Evolutionary conservation across 2,329 filamentous ascomycete species (phyloP), one percentile per base, ranked within the genome.

Genomic region (Leptodontidium sp.): DNA sequence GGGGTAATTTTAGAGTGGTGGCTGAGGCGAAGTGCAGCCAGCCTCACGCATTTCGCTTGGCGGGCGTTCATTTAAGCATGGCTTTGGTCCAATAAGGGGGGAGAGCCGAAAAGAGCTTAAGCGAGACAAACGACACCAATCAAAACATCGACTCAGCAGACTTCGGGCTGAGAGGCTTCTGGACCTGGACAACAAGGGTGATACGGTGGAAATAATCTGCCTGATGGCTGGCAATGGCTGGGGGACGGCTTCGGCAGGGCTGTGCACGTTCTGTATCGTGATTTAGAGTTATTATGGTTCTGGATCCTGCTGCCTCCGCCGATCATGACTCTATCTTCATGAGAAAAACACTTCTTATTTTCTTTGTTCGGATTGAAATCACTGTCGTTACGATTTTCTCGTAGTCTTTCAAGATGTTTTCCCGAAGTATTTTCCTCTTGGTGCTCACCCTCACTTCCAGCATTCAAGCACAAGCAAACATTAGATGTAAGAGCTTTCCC

Each of bases 1-100:
- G 35, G 21, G 17, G 35, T 69, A 61, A 69, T 55, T 66, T 64
- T 70, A 66, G 65, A 53, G 38, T 58, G 8, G 58, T 26, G 61
- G 61, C 57, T 67, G 68, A 67, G 65, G 68, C 65, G 68, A 49
- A 62, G 65, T 66, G 61, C 61, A 47, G 59, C 11, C 35, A 15
- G 17, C 15, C 29, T 50, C 11, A 3, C 9, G 5, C 53, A n/a
- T 5, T 53, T 26, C 15, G n/a, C 50, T 55, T 43, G 50, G 50
- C 32, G 62, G 38, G 61, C 62, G 50, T 52, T 35, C 11, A 52
- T 47, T 52, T 40, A 52, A 29, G 52, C 45, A 35, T 55, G 47
- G 26, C 8, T 59, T 24, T 21, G 17, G 47, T 32, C 55, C 40
- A 53, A 61, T 52, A 43, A 21, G 32, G 35, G 50, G 35, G 5